Evolutionary conservation across 1,284 basidiomycete species (phyloP).

Genomic region (Melampsora abietis-canadensis): DNA sequence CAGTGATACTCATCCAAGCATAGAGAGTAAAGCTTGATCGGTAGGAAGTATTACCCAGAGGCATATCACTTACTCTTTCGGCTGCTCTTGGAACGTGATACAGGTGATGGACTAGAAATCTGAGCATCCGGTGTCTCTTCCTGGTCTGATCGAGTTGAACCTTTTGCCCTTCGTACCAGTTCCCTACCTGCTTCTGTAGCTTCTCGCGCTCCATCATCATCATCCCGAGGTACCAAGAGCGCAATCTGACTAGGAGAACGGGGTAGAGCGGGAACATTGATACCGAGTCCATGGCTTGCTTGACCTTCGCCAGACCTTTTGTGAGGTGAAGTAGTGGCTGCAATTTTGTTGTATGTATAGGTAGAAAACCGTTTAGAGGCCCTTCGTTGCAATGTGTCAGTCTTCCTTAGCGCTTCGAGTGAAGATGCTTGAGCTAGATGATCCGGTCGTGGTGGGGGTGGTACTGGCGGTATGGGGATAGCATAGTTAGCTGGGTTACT

Average conservation of each 20-base stretch:
- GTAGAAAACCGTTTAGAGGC: constrained; percentile 95
- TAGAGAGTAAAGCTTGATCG: no score
- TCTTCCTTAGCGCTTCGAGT: constrained; percentile 79
- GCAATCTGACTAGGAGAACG: constrained; percentile 28
- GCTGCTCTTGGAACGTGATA: not conserved
- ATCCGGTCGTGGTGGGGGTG: constrained; percentile 44
- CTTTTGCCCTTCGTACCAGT: constrained; percentile 15
- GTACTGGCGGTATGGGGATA: constrained; percentile 45
- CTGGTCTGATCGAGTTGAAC: constrained; percentile 2
- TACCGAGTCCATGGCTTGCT: constrained; percentile 6
- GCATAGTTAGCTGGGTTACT: constrained; percentile 47
- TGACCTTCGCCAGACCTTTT: constrained; percentile 15
- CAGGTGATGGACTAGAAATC: not conserved
- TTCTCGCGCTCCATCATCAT: constrained; percentile 12
- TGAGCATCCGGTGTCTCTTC: not conserved
- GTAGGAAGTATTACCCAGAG: not conserved
- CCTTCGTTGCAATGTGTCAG: constrained; percentile 79
- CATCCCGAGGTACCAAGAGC: constrained; percentile 25
- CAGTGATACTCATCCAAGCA: no score
- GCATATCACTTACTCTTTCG: not conserved
- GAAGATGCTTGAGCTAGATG: constrained; percentile 61
- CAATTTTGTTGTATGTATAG: constrained; percentile 93
- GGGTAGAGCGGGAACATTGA: constrained; percentile 32
- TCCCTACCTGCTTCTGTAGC: constrained; percentile 17
- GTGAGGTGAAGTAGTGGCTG: constrained; percentile 52